Percentiles rank a stretch among this genome's conserved stretches.
Conservation (phyloP, 208 protist genomes). For the Leptomonas seymouri region DNA sequence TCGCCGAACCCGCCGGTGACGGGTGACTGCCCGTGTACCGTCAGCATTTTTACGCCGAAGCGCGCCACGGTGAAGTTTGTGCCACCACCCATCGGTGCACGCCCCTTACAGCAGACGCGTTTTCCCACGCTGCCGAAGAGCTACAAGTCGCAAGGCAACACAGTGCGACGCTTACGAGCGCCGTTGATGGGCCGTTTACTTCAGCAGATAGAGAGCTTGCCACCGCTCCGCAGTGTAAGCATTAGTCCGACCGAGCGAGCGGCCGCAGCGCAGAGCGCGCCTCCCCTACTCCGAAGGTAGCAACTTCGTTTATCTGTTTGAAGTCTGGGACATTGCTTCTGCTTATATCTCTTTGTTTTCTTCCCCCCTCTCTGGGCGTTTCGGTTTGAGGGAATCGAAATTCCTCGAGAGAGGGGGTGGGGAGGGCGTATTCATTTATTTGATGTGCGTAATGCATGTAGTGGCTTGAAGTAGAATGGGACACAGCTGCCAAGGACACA, state of each 20-base stretch:
- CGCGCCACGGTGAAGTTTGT: constrained; percentile 61
- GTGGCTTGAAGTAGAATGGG: too few relatives aligned
- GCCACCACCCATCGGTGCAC: constrained; percentile 38
- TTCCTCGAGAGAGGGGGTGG: neutral
- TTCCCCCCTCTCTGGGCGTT: constrained; percentile 4
- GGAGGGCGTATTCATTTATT: constrained; percentile 7
- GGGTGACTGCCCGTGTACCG: constrained; percentile 59
- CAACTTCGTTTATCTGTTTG: constrained; percentile 11
- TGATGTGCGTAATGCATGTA: too few relatives aligned
- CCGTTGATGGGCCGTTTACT: constrained; percentile 5
- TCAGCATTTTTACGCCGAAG: constrained; percentile 75
- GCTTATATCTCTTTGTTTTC: neutral
- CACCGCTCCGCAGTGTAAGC: constrained; percentile 12
- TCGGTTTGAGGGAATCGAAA: constrained; percentile 21
- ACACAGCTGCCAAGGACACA: neutral
- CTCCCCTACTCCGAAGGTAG: neutral
- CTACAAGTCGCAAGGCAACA: neutral
- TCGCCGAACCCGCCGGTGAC: constrained; percentile 43
- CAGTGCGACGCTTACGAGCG: neutral
- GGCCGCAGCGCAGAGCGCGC: neutral
- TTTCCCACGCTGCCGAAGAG: constrained; percentile 50
- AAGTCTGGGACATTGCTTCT: too few relatives aligned
- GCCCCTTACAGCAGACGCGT: constrained; percentile 50
- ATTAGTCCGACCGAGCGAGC: neutral
- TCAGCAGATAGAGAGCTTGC: constrained; percentile 17